Evolutionary conservation across 495 filamentous ascomycete genomes (phyloP).

Genomic region (Aspergillus asperescens): DNA sequence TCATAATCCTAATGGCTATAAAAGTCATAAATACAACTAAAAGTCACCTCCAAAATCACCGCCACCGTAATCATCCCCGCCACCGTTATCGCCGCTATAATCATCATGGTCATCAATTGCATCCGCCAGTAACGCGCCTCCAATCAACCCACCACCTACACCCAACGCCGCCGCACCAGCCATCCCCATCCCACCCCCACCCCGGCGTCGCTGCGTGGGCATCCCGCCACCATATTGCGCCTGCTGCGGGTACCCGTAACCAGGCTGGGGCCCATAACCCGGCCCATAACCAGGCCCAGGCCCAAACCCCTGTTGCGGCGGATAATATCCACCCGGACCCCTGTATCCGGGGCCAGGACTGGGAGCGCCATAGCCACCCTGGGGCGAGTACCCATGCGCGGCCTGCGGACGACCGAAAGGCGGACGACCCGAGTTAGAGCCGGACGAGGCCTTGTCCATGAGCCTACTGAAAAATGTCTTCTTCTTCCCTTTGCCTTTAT

Average conservation of each 20-base stretch:
- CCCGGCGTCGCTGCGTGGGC: constrained; percentile 4
- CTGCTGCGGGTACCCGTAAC: constrained; percentile 33
- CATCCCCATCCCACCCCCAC: constrained; percentile 54
- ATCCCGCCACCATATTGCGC: constrained; percentile 24
- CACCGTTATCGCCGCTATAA: constrained; percentile 29
- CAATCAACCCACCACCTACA: constrained; percentile 69
- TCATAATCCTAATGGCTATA: not conserved
- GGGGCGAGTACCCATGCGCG: constrained; percentile 6
- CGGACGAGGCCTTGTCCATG: constrained; percentile 32
- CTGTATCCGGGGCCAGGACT: not conserved
- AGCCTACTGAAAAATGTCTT: constrained; percentile 45
- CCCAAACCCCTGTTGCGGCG: constrained; percentile 5
- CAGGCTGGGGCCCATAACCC: constrained; percentile 17
- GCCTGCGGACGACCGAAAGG: constrained; percentile 28
- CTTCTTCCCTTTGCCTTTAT: constrained; percentile 22
- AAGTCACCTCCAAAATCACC: constrained; percentile 41
- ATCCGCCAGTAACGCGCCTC: constrained; percentile 62
- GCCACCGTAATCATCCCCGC: constrained; percentile 32
- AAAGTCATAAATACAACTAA: constrained; percentile 1
- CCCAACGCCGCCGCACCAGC: constrained; percentile 70
- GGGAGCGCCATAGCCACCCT: not conserved
- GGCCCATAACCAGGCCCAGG: not conserved
- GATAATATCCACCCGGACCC: constrained; percentile 20
- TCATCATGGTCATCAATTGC: constrained; percentile 54
- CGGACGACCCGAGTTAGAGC: constrained; percentile 20